Evolutionary conservation across 1,139 yeast genomes (phyloP).

Genomic region (Taphrina communis): DNA sequence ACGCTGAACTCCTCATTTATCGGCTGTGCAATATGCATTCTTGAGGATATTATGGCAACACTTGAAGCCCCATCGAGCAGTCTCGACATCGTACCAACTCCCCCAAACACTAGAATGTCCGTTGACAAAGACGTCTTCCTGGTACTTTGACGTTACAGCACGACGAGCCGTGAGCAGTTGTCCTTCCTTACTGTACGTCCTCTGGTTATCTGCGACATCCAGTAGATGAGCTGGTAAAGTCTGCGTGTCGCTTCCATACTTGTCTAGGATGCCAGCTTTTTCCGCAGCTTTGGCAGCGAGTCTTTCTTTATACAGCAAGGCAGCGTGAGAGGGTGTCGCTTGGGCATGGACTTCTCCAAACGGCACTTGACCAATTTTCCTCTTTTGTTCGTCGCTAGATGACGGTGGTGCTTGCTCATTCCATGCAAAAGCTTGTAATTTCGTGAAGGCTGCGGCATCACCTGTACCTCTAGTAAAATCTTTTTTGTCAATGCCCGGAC

Average conservation of each 20-base stretch:
- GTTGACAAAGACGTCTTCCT: constrained; percentile 54
- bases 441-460: constrained; percentile 50
- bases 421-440: constrained; percentile 45
- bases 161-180: constrained; percentile 25
- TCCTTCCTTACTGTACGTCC: constrained; percentile 41
- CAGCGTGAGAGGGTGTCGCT: constrained; percentile 66
- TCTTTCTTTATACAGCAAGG: constrained; percentile 56
- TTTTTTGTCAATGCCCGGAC: constrained; percentile 46
- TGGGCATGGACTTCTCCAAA: constrained; percentile 54
- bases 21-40: constrained; percentile 51
- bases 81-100: constrained; percentile 55
- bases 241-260: constrained; percentile 24
- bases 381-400: neutral
- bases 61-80: constrained; percentile 59
- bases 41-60: constrained; percentile 57
- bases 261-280: constrained; percentile 50
- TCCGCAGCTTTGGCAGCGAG: constrained; percentile 52
- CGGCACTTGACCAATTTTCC: constrained; percentile 8
- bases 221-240: constrained; percentile 27
- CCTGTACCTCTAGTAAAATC: constrained; percentile 62
- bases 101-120: constrained; percentile 60
- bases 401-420: constrained; percentile 58
- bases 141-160: constrained; percentile 48
- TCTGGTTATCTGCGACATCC: constrained; percentile 43
- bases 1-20: neutral